A percentile compares a stretch with the other conserved stretches of the same genome.
Evolutionary conservation across 2,329 filamentous ascomycete species (phyloP).

Genomic region (Arthroderma uncinatum): DNA sequence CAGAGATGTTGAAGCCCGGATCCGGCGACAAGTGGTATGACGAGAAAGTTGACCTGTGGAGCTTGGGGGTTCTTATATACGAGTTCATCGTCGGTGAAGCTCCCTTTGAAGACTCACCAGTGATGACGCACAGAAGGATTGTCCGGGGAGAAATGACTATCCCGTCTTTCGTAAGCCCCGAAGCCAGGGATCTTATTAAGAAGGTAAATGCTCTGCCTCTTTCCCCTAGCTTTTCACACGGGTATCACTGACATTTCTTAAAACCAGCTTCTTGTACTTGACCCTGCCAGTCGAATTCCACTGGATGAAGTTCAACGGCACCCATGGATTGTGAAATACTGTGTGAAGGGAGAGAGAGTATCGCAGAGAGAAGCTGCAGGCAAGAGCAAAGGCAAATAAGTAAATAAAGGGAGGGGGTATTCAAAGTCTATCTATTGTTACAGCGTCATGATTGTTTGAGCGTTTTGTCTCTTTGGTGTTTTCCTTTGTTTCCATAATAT

Average conservation of each 20-base stretch:
- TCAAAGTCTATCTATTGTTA: constrained; percentile 6
- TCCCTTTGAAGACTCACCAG: constrained; percentile 87
- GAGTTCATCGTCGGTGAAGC: constrained; percentile 95
- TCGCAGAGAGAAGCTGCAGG: constrained; percentile 35
- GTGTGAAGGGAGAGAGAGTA: constrained; percentile 46
- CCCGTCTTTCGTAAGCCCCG: constrained; percentile 77
- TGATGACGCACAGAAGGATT: constrained; percentile 90
- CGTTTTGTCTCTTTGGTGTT: neutral
- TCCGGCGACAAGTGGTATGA: constrained; percentile 77
- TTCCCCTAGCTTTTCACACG: neutral
- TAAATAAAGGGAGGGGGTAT: constrained; percentile 4
- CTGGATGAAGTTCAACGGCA: constrained; percentile 81
- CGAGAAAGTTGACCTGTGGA: constrained; percentile 96
- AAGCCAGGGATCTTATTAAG: constrained; percentile 87
- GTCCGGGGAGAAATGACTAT: constrained; percentile 82
- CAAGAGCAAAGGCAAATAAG: constrained; percentile 8
- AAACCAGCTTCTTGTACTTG: constrained; percentile 71
- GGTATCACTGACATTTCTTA: constrained; percentile 18
- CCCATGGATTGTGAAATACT: constrained; percentile 96
- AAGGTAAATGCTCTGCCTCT: constrained; percentile 43
- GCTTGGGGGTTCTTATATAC: constrained; percentile 84
- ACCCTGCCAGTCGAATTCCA: constrained; percentile 85
- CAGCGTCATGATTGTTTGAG: constrained; percentile 6
- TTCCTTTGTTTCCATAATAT: constrained; percentile 6
- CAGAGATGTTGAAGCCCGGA: constrained; percentile 87